A percentile compares a stretch with the other conserved stretches of the same genome.
Evolutionary conservation across 371 early-diverging fungal genomes (phyloP).

Genomic region (Parasitella parasitica): DNA sequence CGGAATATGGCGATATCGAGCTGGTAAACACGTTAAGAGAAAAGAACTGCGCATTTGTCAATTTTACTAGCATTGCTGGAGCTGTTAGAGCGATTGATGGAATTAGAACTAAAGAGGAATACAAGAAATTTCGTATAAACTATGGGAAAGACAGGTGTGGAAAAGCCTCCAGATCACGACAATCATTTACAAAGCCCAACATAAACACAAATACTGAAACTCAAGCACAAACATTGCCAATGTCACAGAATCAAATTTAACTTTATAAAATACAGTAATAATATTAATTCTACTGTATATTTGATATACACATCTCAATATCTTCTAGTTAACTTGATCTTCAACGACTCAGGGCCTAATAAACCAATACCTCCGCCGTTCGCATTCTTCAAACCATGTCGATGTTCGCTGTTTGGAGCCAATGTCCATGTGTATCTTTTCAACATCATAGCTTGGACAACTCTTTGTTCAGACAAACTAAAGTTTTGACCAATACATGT

Average conservation of each 20-base stretch:
- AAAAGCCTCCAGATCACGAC: slow-evolving; percentile 28
- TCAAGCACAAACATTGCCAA: background rate
- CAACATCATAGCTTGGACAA: slow-evolving; percentile 41
- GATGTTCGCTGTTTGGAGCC: slow-evolving; percentile 24
- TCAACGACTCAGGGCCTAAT: slow-evolving; percentile 25
- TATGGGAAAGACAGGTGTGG: slow-evolving; percentile 89
- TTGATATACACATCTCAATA: slow-evolving; percentile 2
- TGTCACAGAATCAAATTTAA: background rate
- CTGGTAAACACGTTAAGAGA: slow-evolving; percentile 73
- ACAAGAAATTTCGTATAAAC: slow-evolving; percentile 57
- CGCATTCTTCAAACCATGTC: slow-evolving; percentile 24
- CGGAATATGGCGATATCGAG: slow-evolving; percentile 80
- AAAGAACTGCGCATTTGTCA: slow-evolving; percentile 83
- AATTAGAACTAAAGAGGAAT: slow-evolving; percentile 56
- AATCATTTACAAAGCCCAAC: background rate
- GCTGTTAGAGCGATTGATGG: slow-evolving; percentile 75
- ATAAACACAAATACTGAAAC: background rate
- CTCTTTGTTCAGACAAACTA: slow-evolving; percentile 47
- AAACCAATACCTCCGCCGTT: slow-evolving; percentile 25
- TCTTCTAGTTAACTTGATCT: slow-evolving; percentile 22
- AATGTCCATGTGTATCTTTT: slow-evolving; percentile 27
- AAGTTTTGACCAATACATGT: slow-evolving; percentile 45
- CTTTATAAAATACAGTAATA: background rate
- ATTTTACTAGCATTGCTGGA: slow-evolving; percentile 67
- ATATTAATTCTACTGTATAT: background rate